These are phyloP conservation scores for Phytophthora citricola DNA, from an alignment of 352 stramenopile genomes.

Conservation along the genomic window DNA sequence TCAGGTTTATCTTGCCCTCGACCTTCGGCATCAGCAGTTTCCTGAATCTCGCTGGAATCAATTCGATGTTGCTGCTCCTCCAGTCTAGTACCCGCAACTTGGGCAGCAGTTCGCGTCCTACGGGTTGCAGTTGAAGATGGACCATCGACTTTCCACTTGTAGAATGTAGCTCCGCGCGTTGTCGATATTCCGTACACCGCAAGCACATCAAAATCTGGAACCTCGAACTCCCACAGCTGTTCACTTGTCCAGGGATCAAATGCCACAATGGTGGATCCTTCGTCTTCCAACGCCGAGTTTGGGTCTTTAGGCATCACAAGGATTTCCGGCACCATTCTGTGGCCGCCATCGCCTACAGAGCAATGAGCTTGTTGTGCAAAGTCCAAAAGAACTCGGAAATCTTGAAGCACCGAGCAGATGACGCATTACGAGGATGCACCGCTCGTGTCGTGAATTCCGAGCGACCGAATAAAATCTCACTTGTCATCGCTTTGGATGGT, in stretches of 20 bases:
- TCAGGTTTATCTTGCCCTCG: constrained; percentile 5
- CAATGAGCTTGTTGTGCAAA: constrained; percentile 67
- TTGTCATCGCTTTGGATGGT: constrained; percentile 20
- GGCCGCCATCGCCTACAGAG: constrained; percentile 32
- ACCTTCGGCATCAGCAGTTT: background rate
- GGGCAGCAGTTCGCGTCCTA: constrained; percentile 1
- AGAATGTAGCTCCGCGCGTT: constrained; percentile 61
- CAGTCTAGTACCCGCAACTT: constrained; percentile 4
- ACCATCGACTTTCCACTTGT: constrained; percentile 74
- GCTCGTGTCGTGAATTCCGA: constrained; percentile 77
- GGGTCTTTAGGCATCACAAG: constrained; percentile 68
- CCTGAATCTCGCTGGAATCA: constrained; percentile 6
- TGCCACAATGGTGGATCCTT: constrained; percentile 73
- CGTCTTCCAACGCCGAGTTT: constrained; percentile 52
- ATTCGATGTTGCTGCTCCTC: constrained; percentile 15
- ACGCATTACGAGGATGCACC: constrained; percentile 67
- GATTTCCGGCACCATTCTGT: constrained; percentile 52
- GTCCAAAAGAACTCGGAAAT: constrained; percentile 89
- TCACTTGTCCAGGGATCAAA: constrained; percentile 78
- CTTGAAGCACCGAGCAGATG: constrained; percentile 71
- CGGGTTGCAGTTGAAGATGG: constrained; percentile 56
- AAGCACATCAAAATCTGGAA: constrained; percentile 75
- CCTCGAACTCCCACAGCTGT: constrained; percentile 77
- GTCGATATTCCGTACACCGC: constrained; percentile 73
- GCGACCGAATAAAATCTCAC: constrained; percentile 72